Evolutionary conservation across 768 basidiomycete genomes (phyloP), one percentile per base, ranked within the genome.

Genomic region (Boletus bicolor): DNA sequence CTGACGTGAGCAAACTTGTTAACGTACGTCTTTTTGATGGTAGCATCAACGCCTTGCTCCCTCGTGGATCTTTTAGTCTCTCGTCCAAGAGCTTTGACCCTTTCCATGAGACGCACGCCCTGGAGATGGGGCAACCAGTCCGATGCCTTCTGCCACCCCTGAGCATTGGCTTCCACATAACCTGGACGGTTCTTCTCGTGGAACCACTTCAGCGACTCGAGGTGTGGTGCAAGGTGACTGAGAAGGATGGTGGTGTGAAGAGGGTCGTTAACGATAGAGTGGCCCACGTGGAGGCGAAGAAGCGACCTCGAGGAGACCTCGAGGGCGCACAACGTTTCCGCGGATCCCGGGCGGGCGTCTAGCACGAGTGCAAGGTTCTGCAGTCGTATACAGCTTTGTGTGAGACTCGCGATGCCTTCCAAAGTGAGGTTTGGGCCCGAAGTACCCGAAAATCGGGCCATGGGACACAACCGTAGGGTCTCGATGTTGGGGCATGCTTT

Each of bases 81-180:
- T 41, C 50, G 49, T 55, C 67, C 56, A 49, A 67, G 51, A 60
- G 70, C 66, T 63, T 79, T 78, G 49, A 75, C 73, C 50, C 85
- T 79, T 63, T 91, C 89, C 46, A 77, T 72, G 41, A 81, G 69
- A 26, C 89, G 86, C 57, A 91, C 72, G 53, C 73, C 74, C 67
- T 91, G 89, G 26, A 91, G 69, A 66, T 84, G 83, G n/a, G 89
- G 89, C 53, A 91, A 77, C 60, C 79, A 81, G 48, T 89, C 87
- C 2, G 77, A 76, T 30, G 83, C 84, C 46, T 74, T 79, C 69
- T 89, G 85, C 89, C 89, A 91, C 19, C 75, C 79, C 53, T 77
- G 78, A 11, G 84, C 82, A 61, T 89, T 83, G 34, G 77, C 75
- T 67, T 91, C 89, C 47, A 84, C 75, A 61, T 78, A 86, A 5